Percentiles rank a stretch among this genome's conserved stretches.
phyloP scores from a whole-genome alignment of 192 early-diverging fungal species.

The Gigaspora rosea region DNA sequence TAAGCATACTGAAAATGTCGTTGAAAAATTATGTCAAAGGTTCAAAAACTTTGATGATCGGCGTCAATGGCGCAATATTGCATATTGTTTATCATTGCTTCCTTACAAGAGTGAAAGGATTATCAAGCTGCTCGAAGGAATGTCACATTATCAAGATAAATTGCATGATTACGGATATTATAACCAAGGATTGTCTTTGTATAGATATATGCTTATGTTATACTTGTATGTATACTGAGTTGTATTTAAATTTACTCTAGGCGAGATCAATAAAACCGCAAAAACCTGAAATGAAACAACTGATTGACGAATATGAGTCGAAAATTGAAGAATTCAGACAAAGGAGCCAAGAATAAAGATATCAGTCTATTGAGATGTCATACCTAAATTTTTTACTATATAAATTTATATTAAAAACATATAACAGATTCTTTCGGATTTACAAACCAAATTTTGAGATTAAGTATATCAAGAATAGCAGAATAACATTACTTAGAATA shows the following conservation, averaged over 20 bases:
- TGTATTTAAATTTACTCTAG: slow-evolving; percentile 27
- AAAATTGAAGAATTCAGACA: slow-evolving; percentile 68
- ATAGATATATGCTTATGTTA: slow-evolving; percentile 3
- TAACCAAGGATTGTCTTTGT: slow-evolving; percentile 66
- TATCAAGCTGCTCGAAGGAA: slow-evolving; percentile 79
- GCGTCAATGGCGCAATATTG: slow-evolving; percentile 91
- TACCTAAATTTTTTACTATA: too few relatives aligned
- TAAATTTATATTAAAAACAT: too few relatives aligned
- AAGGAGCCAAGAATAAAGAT: too few relatives aligned
- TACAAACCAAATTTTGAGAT: too few relatives aligned
- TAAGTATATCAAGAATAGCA: too few relatives aligned
- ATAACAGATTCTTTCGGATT: too few relatives aligned
- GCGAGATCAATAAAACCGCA: slow-evolving; percentile 59
- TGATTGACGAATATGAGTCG: slow-evolving; percentile 85
- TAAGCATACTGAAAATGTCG: slow-evolving; percentile 90
- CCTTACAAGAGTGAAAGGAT: slow-evolving; percentile 87
- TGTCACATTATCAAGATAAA: slow-evolving; percentile 90
- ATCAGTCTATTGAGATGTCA: too few relatives aligned
- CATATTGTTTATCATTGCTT: slow-evolving; percentile 87
- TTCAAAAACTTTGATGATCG: slow-evolving; percentile 80
- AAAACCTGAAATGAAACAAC: slow-evolving; percentile 76
- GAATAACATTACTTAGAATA: too few relatives aligned
- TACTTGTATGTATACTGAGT: neutral
- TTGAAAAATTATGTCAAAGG: slow-evolving; percentile 94
- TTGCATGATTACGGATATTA: slow-evolving; percentile 89